A percentile compares a stretch with the other conserved stretches of the same genome.
phyloP scores from a whole-genome alignment of 2,329 filamentous ascomycete genomes.

The Fusarium mangiferae region DNA sequence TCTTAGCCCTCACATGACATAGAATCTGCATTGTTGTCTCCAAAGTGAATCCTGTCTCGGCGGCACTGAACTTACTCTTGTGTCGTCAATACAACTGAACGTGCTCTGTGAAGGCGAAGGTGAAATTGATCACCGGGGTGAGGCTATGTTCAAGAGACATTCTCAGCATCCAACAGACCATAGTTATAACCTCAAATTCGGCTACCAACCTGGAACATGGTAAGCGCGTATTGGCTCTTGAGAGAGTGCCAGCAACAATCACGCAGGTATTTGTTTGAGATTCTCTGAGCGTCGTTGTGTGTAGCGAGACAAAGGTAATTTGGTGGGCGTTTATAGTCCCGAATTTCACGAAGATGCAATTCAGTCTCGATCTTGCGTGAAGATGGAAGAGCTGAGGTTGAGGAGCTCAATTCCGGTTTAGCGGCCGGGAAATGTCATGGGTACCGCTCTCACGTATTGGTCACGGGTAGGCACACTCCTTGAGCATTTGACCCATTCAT shows the following conservation, averaged over 20 bases:
- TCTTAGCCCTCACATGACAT: background rate
- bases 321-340: background rate
- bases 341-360: background rate
- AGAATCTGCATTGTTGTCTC: background rate
- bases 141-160: conserved; percentile 53
- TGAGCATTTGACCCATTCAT: background rate
- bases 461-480: conserved; percentile 11
- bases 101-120: conserved; percentile 83
- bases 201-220: conserved; percentile 44
- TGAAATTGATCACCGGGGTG: conserved; percentile 80
- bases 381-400: conserved; percentile 24
- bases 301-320: background rate
- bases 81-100: conserved; percentile 82
- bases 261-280: background rate
- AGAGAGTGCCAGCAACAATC: background rate
- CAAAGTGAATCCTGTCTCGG: background rate
- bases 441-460: conserved; percentile 3
- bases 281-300: background rate
- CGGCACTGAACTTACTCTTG: conserved; percentile 70
- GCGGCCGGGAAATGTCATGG: conserved; percentile 18
- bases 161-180: conserved; percentile 16
- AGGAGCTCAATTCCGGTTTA: conserved; percentile 22
- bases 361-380: background rate
- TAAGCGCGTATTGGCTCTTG: background rate
- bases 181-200: background rate